Percentiles rank a stretch among this genome's conserved stretches.
These are phyloP conservation scores for Rhododendron griersonianum DNA, from an alignment of 148 eudicot genomes.

Conservation along the genomic window DNA sequence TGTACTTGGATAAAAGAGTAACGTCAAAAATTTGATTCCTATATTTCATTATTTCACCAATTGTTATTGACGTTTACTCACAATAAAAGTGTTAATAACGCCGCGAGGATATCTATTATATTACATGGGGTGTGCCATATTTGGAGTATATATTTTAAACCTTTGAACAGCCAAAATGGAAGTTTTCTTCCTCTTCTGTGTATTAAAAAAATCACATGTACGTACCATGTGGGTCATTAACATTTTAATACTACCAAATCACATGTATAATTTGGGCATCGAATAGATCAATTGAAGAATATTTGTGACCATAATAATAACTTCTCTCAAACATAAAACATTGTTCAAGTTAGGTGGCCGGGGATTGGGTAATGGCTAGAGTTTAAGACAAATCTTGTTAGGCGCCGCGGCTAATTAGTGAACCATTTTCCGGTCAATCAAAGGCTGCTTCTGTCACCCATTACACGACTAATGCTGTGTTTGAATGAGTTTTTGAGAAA, in stretches of 20 bases:
- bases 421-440: not conserved
- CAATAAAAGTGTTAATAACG: no score
- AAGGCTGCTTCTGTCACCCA: slow-evolving; percentile 1
- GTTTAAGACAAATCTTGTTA: not conserved
- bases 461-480: no score
- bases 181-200: not conserved
- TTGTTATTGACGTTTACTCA: no score
- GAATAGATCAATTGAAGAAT: not conserved
- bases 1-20: not conserved
- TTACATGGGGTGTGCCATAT: no score
- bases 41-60: no score
- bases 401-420: not conserved
- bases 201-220: not conserved
- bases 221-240: not conserved
- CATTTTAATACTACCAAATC: not conserved
- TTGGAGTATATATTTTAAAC: not conserved
- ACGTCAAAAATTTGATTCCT: no score
- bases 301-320: not conserved
- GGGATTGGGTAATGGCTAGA: not conserved
- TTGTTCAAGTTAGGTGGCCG: not conserved
- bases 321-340: not conserved
- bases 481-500: no score
- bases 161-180: not conserved
- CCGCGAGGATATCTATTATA: no score
- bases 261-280: not conserved